A percentile compares a stretch with the other conserved stretches of the same genome.
Conservation (phyloP, 257 asterid species). For the Fraxinus pennsylvanica region DNA sequence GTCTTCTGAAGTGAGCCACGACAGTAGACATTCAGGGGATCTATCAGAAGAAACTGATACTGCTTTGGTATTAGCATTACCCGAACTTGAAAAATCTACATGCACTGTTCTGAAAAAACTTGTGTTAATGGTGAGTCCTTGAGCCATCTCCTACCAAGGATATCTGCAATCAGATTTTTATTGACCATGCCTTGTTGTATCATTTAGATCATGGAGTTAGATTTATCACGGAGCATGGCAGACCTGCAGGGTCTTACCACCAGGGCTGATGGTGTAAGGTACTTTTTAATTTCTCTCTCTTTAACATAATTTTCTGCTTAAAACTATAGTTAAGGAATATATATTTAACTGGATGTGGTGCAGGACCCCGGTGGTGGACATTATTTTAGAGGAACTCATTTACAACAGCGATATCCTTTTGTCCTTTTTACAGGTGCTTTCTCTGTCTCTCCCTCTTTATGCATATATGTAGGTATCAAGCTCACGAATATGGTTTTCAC, state of each 20-base stretch:
- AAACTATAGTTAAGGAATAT: conserved; percentile 13
- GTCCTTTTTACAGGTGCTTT: conserved; percentile 75
- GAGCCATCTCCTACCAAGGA: conserved; percentile 25
- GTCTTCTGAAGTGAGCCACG: conserved; percentile 37
- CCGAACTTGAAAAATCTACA: conserved; percentile 54
- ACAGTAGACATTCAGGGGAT: conserved; percentile 33
- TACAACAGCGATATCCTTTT: conserved; percentile 51
- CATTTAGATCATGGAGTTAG: conserved; percentile 77
- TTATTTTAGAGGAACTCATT: conserved; percentile 77
- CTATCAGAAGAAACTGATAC: conserved; percentile 29
- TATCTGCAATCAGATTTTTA: conserved; percentile 23
- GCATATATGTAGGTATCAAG: not conserved
- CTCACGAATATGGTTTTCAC: not conserved
- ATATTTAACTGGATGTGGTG: conserved; percentile 31
- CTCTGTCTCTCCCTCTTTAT: conserved; percentile 23
- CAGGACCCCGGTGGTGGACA: conserved; percentile 79
- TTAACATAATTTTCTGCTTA: conserved; percentile 7
- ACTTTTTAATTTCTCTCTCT: conserved; percentile 15
- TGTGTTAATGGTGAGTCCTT: conserved; percentile 57
- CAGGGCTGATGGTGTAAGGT: conserved; percentile 89
- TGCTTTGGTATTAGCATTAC: conserved; percentile 58
- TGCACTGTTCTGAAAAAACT: conserved; percentile 58
- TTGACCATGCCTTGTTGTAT: conserved; percentile 26
- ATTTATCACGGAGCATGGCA: conserved; percentile 62
- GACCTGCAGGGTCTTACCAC: conserved; percentile 68